Percentiles rank a stretch among this genome's conserved stretches.
Evolutionary conservation across 208 protist genomes (phyloP).

Genomic region (Plasmodiophora brassicae): DNA sequence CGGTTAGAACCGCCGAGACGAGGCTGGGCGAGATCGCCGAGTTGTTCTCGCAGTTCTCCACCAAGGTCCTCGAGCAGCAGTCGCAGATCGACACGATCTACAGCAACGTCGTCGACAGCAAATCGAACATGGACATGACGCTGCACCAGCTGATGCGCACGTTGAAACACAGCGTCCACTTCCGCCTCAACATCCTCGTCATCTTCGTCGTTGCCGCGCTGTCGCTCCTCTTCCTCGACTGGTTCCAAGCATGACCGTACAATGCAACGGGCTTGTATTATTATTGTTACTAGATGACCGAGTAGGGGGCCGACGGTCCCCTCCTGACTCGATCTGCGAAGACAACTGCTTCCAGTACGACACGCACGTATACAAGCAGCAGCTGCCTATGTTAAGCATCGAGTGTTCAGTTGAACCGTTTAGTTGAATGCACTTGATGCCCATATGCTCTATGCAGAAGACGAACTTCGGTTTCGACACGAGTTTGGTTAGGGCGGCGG

Average conservation of each 20-base stretch:
- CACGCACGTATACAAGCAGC: too few relatives aligned
- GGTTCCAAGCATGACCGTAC: not conserved
- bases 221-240: conserved; percentile 12
- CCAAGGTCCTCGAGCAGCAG: conserved; percentile 10
- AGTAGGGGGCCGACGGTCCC: too few relatives aligned
- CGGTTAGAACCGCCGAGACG: not conserved
- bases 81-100: conserved; percentile 2
- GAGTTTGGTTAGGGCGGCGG: not conserved
- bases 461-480: not conserved
- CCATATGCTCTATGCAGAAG: not conserved
- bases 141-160: not conserved
- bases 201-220: not conserved
- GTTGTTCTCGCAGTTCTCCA: conserved; percentile 15
- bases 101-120: not conserved
- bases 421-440: too few relatives aligned
- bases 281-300: too few relatives aligned
- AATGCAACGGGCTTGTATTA: too few relatives aligned
- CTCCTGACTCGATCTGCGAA: too few relatives aligned
- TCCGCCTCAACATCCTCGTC: not conserved
- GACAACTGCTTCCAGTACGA: too few relatives aligned
- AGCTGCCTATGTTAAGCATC: too few relatives aligned
- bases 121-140: conserved; percentile 26
- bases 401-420: too few relatives aligned
- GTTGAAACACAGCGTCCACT: not conserved
- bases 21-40: conserved; percentile 17